Percentiles rank a stretch among this genome's conserved stretches.
phyloP scores from a whole-genome alignment of 2,329 filamentous ascomycete genomes.

The Juglanconis juglandina region DNA sequence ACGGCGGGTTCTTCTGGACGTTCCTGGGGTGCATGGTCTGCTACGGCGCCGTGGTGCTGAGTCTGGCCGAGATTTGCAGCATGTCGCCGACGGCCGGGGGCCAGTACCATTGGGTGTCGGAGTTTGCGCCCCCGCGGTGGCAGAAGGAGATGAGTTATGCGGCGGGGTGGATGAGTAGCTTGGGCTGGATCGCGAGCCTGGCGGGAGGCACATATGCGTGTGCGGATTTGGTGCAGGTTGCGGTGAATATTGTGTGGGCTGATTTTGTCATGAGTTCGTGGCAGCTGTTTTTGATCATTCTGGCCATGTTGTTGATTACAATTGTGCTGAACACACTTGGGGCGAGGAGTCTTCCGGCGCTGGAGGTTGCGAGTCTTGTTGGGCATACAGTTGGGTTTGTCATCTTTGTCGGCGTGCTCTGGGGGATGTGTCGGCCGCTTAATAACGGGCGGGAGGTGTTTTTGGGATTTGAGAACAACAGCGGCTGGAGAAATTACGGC shows the following conservation, averaged over 20 bases:
- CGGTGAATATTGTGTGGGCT: slow-evolving; percentile 1
- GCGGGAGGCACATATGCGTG: slow-evolving; percentile 12
- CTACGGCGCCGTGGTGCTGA: slow-evolving; percentile 20
- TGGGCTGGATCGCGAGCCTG: slow-evolving; percentile 16
- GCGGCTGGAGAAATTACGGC: slow-evolving; percentile 12
- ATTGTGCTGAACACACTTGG: slow-evolving; percentile 13
- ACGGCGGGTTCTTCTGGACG: slow-evolving; percentile 24
- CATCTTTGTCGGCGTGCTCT: slow-evolving; percentile 7
- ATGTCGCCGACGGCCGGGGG: slow-evolving; percentile 17
- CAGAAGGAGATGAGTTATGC: slow-evolving; percentile 15
- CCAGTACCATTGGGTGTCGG: slow-evolving; percentile 17
- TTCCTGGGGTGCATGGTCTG: slow-evolving; percentile 20
- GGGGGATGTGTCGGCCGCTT: slow-evolving; percentile 11
- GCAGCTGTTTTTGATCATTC: slow-evolving; percentile 13
- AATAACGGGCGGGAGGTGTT: slow-evolving; percentile 8
- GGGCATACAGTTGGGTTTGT: slow-evolving; percentile 14
- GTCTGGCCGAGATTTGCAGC: slow-evolving; percentile 15
- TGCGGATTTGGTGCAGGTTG: slow-evolving; percentile 13
- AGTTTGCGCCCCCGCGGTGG: slow-evolving; percentile 11
- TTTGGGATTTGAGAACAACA: slow-evolving; percentile 13
- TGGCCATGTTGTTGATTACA: slow-evolving; percentile 10
- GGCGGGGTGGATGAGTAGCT: slow-evolving; percentile 15
- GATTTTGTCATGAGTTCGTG: slow-evolving; percentile 6
- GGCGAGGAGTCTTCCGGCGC: neutral
- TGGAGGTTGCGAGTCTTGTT: slow-evolving; percentile 13